Conservation (phyloP, 148 eudicot species). For the Rhododendron henanense region DNA sequence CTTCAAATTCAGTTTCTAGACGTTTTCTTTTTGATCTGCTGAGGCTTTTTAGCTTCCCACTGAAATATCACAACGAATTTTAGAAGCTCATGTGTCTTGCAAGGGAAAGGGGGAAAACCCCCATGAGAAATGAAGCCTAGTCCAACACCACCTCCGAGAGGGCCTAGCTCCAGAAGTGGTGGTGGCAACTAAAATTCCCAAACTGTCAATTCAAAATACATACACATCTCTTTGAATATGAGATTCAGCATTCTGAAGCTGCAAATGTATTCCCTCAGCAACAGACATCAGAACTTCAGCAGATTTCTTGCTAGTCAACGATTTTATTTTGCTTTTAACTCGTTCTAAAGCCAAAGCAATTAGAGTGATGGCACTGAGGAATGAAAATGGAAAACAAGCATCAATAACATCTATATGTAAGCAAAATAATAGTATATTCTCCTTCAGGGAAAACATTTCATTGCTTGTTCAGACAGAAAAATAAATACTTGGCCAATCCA, state of each 20-base stretch:
- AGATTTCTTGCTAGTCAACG: conserved; percentile 58
- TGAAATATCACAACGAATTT: conserved; percentile 35
- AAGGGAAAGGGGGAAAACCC: not conserved
- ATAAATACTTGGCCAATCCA: conserved; percentile 53
- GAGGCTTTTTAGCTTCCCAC: conserved; percentile 58
- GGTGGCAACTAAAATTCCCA: not conserved
- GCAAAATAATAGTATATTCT: not conserved
- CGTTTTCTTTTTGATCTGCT: conserved; percentile 56
- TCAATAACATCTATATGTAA: not conserved
- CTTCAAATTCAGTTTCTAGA: conserved; percentile 67
- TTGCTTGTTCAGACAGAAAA: conserved; percentile 14
- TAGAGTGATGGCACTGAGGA: conserved; percentile 58
- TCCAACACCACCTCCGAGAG: not conserved
- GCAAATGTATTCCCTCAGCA: conserved; percentile 57
- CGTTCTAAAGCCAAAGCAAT: conserved; percentile 61
- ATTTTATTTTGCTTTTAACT: conserved; percentile 63
- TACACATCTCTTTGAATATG: conserved; percentile 75
- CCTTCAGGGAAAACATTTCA: not conserved
- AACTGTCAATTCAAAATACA: conserved; percentile 25
- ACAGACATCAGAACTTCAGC: conserved; percentile 65
- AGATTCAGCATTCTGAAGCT: conserved; percentile 64
- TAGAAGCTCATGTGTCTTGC: conserved; percentile 4
- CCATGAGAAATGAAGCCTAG: not conserved
- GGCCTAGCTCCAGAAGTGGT: not conserved
- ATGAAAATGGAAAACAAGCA: conserved; percentile 19